These are phyloP conservation scores for Phascolomyces articulosus DNA, from an alignment of 371 early-diverging fungal species.

Conservation along the genomic window DNA sequence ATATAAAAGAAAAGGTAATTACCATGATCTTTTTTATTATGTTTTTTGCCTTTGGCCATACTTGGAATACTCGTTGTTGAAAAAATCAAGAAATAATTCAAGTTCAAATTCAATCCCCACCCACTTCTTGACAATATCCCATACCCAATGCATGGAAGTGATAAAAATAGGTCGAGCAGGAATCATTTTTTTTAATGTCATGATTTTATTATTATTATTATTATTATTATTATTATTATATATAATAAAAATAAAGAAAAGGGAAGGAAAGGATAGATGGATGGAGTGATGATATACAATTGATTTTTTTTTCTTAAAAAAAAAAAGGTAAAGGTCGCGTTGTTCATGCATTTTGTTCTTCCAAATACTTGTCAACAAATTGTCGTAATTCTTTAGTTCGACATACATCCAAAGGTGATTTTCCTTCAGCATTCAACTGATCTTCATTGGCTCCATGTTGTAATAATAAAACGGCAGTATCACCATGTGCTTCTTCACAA, in stretches of 20 bases:
- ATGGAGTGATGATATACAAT: too few species aligned
- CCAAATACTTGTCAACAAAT: constrained; percentile 6
- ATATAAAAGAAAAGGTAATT: not conserved
- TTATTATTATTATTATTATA: too few species aligned
- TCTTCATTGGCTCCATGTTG: constrained; percentile 53
- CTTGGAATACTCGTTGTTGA: not conserved
- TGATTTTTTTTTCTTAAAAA: not conserved
- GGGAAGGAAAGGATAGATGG: too few species aligned
- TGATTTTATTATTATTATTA: too few species aligned
- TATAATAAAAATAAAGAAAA: too few species aligned
- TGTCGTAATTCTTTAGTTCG: constrained; percentile 8
- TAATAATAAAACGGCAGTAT: constrained; percentile 49
- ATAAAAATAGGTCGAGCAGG: too few species aligned
- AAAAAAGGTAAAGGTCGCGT: too few species aligned
- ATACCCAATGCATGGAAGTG: too few species aligned
- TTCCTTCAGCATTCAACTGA: constrained; percentile 42
- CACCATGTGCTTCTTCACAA: constrained; percentile 66
- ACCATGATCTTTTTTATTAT: not conserved
- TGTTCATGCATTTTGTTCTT: constrained; percentile 10
- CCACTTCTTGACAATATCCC: too few species aligned
- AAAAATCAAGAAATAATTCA: too few species aligned
- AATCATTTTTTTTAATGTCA: too few species aligned
- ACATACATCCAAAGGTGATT: constrained; percentile 48
- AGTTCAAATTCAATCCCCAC: too few species aligned
- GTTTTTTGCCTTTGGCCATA: not conserved